These are phyloP conservation scores for Jatropha multifida DNA, from an alignment of 441 rosid genomes.

Conservation along the genomic window DNA sequence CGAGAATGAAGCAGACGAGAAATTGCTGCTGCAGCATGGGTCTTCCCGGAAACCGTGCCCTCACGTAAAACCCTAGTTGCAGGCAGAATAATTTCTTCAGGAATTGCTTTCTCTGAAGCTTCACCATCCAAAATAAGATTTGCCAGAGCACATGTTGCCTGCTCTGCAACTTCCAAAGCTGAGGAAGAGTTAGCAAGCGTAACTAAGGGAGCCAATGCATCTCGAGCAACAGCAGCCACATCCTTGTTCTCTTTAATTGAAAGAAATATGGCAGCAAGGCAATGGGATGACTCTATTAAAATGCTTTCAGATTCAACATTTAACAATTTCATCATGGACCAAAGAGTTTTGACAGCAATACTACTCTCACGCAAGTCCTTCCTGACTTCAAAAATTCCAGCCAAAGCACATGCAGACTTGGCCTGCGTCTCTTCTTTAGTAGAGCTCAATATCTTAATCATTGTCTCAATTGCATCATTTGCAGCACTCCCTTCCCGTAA, in stretches of 20 bases:
- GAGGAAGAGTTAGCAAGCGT: conserved; percentile 64
- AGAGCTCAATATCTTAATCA: conserved; percentile 85
- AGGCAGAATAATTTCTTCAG: conserved; percentile 86
- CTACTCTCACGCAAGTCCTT: conserved; percentile 94
- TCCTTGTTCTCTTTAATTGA: conserved; percentile 93
- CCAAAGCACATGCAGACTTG: conserved; percentile 90
- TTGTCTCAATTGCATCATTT: conserved; percentile 96
- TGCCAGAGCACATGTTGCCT: conserved; percentile 92
- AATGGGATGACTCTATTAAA: conserved; percentile 70
- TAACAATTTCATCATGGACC: conserved; percentile 73
- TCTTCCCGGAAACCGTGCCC: conserved; percentile 90
- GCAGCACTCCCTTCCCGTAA: conserved; percentile 97
- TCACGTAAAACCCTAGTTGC: conserved; percentile 90
- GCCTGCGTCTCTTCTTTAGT: conserved; percentile 95
- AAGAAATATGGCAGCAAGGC: conserved; percentile 91
- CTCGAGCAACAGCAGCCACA: conserved; percentile 87
- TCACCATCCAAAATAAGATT: conserved; percentile 94
- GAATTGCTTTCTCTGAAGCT: conserved; percentile 70
- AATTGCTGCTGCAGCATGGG: conserved; percentile 98
- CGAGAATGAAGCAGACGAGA: conserved; percentile 82
- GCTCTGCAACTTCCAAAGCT: conserved; percentile 90
- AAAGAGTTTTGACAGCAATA: conserved; percentile 78
- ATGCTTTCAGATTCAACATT: conserved; percentile 79
- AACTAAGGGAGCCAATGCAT: conserved; percentile 73
- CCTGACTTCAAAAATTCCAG: conserved; percentile 80